Evolutionary conservation across 2,329 filamentous ascomycete genomes (phyloP).

Genomic region (Chaetothyriales sp.): DNA sequence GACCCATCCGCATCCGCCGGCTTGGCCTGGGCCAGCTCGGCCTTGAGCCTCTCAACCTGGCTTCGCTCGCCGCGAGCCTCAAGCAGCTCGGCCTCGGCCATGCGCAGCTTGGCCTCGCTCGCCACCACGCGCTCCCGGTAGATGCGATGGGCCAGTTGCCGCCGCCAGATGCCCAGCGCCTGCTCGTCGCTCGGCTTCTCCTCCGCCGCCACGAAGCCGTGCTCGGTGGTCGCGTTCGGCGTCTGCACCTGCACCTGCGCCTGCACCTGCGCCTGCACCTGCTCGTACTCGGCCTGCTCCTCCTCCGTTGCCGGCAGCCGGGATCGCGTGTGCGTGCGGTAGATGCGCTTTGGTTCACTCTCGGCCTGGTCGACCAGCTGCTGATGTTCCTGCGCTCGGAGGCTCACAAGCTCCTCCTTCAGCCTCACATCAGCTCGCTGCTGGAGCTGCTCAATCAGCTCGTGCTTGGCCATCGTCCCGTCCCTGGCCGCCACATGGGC

Average conservation of each 20-base stretch:
- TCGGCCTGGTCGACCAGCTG: not conserved
- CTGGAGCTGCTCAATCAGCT: not conserved
- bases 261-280: not conserved
- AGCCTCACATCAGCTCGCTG: not conserved
- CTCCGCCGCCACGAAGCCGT: not conserved
- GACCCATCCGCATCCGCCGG: no score
- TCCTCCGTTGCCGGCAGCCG: not conserved
- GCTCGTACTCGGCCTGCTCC: not conserved
- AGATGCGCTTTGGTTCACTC: not conserved
- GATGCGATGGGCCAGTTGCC: not conserved
- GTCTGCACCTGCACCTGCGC: no score
- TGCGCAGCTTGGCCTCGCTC: not conserved
- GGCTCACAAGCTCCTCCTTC: not conserved
- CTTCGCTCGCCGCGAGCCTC: not conserved
- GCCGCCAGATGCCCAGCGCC: not conserved
- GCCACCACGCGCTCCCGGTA: not conserved
- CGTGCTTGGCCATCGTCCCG: not conserved
- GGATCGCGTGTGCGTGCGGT: not conserved
- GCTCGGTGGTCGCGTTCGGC: no score
- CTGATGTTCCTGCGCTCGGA: not conserved
- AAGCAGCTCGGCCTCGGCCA: not conserved
- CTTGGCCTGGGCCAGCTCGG: not conserved
- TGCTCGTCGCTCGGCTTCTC: not conserved
- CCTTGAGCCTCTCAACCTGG: not conserved
- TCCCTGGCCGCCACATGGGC: not conserved